These are phyloP conservation scores for Angomonas deanei DNA, from an alignment of 208 protist genomes.

Conservation along the genomic window DNA sequence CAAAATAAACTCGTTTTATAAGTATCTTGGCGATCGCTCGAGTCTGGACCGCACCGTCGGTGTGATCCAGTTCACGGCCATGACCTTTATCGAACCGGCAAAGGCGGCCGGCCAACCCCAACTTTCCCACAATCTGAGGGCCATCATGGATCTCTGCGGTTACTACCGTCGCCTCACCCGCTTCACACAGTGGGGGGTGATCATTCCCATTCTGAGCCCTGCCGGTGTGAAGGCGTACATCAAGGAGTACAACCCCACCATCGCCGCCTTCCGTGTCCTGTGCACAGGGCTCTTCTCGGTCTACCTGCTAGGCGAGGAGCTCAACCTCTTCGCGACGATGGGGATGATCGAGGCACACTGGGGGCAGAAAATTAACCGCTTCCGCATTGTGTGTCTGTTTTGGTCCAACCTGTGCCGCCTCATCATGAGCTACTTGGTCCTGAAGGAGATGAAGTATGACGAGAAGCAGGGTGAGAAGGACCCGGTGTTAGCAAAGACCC, in stretches of 20 bases:
- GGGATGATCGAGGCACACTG: slow-evolving; percentile 27
- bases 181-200: slow-evolving; percentile 61
- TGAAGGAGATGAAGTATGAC: slow-evolving; percentile 39
- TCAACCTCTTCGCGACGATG: slow-evolving; percentile 51
- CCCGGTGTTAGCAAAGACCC: slow-evolving; percentile 39
- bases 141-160: slow-evolving; percentile 42
- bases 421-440: slow-evolving; percentile 52
- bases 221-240: slow-evolving; percentile 32
- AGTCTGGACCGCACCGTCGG: slow-evolving; percentile 69
- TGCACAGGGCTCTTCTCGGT: slow-evolving; percentile 64
- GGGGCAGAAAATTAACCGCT: slow-evolving; percentile 44
- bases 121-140: slow-evolving; percentile 37
- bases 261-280: slow-evolving; percentile 46
- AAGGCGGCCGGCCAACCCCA: slow-evolving; percentile 23
- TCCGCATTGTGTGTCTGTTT: slow-evolving; percentile 79
- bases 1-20: slow-evolving; percentile 39
- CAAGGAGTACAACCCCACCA: slow-evolving; percentile 23
- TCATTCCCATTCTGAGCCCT: slow-evolving; percentile 49
- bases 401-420: slow-evolving; percentile 75
- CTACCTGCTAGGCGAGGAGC: slow-evolving; percentile 73
- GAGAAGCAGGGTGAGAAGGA: slow-evolving; percentile 31
- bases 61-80: slow-evolving; percentile 54
- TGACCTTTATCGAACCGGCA: slow-evolving; percentile 45
- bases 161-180: slow-evolving; percentile 73
- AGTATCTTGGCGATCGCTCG: slow-evolving; percentile 38